Evolutionary conservation across 495 filamentous ascomycete genomes (phyloP), one percentile per base, ranked within the genome.

Genomic region (Rhypophila decipiens): DNA sequence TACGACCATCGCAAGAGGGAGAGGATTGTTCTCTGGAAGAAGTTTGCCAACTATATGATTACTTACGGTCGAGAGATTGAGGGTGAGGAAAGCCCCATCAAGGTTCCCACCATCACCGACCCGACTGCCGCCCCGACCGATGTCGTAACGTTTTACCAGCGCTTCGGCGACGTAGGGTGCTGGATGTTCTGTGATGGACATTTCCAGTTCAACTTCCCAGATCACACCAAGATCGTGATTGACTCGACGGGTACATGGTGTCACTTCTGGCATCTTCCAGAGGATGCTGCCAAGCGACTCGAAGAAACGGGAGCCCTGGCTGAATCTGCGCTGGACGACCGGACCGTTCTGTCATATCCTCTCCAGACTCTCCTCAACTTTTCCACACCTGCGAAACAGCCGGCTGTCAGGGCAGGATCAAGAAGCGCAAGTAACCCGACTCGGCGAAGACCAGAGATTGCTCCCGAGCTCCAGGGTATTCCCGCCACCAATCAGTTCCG

Each of bases 41-140:
- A 91, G 58, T 96, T 96, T 56, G 89, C 86, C 44, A 88, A 88
- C 60, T 98, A 97, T 63, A 97, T 98, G 93, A 83, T 83, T 50
- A 66, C 71, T 4, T 74, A 72, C 44, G 76, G 76, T 1, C 67
- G 75, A 39, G 76, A 79, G 51, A 69, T 76, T 50, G 69, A 77
- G 48, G 52, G 63, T 46, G 45, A 78, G 47, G 72, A 73, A 42
- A 61, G 49, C 13, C 59, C 63, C n/a, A 45, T 60, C 63, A 80
- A 58, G 66, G 73, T 40, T 55, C 83, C 51, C 61, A 76, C 46
- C 59, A 74, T 65, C 60, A 77, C 63, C 64, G 76, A 62, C 42
- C 56, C 60, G 36, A 59, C 66, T 37, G 56, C 58, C 44, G 47
- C 71, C 42, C 68, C 70, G 5, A 70, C 71, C 12, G 83, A 85